phyloP scores from a whole-genome alignment of 495 filamentous ascomycete species.

The Aspergillus sparsus region DNA sequence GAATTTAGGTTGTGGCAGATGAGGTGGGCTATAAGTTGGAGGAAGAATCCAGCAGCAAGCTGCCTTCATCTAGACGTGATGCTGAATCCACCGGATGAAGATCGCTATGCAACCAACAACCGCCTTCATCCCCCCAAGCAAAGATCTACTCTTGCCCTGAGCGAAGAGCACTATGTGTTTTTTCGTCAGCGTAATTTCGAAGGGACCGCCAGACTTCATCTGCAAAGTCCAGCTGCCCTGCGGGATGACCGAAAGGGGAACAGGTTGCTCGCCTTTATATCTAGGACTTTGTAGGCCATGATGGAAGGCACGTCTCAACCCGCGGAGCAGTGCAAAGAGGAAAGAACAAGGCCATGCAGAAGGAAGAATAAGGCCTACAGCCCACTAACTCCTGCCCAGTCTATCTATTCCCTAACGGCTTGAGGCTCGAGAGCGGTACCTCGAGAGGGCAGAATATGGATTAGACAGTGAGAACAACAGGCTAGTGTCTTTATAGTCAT shows the following conservation, averaged over 20 bases:
- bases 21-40: not conserved
- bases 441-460: not conserved
- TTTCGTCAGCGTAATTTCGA: not conserved
- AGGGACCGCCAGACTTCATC: too few relatives aligned
- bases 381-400: too few relatives aligned
- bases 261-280: too few relatives aligned
- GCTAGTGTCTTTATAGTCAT: not conserved
- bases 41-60: not conserved
- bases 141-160: not conserved
- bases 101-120: constrained; percentile 1
- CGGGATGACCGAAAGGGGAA: too few relatives aligned
- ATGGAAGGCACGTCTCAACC: too few relatives aligned
- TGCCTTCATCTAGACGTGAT: constrained; percentile 2
- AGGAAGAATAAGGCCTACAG: too few relatives aligned
- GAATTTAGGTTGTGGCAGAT: not conserved
- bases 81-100: constrained; percentile 3
- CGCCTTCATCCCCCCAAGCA: constrained; percentile 2
- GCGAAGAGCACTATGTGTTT: not conserved
- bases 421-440: not conserved
- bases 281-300: too few relatives aligned
- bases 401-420: not conserved
- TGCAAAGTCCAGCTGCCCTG: too few relatives aligned
- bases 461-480: not conserved
- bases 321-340: too few relatives aligned
- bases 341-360: too few relatives aligned